Conservation (phyloP, 345 rosid genomes). For the Citrus australasica region DNA sequence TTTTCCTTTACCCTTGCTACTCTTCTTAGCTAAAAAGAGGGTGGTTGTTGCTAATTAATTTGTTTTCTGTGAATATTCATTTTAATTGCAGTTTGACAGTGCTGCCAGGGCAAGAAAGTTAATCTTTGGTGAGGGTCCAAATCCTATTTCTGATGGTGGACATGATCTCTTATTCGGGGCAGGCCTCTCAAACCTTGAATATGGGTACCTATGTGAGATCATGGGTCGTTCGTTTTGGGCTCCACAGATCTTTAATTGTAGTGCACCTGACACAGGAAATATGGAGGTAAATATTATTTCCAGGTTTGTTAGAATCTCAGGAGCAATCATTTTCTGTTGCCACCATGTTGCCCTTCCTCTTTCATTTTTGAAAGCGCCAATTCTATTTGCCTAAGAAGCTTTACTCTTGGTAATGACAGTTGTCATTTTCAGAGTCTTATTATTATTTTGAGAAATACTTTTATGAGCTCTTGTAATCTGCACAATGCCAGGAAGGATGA, state of each 20-base stretch:
- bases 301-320: background rate
- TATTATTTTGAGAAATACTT: background rate
- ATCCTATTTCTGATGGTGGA: constrained; percentile 20
- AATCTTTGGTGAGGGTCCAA: constrained; percentile 35
- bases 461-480: background rate
- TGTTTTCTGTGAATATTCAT: background rate
- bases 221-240: constrained; percentile 98
- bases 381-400: background rate
- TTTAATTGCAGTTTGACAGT: constrained; percentile 73
- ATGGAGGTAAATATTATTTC: constrained; percentile 73
- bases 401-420: background rate
- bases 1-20: background rate
- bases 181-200: constrained; percentile 94
- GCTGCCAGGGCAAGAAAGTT: constrained; percentile 79
- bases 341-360: background rate
- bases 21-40: background rate
- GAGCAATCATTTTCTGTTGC: background rate
- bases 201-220: constrained; percentile 96
- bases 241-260: constrained; percentile 93
- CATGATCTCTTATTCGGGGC: constrained; percentile 67
- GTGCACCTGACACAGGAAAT: constrained; percentile 99
- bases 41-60: background rate
- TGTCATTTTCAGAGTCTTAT: background rate
- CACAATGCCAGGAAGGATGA: background rate
- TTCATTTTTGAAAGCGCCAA: background rate